phyloP scores from a whole-genome alignment of 2,329 filamentous ascomycete genomes.

The Fusarium cyanostomum region DNA sequence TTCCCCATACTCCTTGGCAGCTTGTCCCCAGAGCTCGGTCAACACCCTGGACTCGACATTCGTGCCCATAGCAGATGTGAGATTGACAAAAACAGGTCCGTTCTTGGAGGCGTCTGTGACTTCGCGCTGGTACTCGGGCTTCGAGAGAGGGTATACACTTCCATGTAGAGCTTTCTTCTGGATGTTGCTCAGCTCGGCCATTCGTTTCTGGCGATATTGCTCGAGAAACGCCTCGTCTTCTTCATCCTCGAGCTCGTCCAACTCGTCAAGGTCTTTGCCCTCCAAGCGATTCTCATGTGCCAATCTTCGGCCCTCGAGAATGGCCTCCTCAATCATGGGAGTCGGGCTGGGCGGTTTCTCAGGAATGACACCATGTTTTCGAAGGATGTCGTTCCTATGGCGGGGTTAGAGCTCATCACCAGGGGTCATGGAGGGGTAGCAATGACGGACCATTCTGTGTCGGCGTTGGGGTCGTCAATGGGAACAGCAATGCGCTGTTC shows the following conservation, averaged over 20 bases:
- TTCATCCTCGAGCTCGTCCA: conserved; percentile 92
- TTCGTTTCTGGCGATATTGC: conserved; percentile 85
- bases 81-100: conserved; percentile 76
- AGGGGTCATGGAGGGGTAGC: conserved; percentile 36
- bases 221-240: conserved; percentile 95
- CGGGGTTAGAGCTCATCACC: conserved; percentile 39
- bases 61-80: conserved; percentile 79
- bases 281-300: conserved; percentile 94
- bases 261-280: conserved; percentile 92
- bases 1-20: conserved; percentile 87
- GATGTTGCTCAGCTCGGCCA: conserved; percentile 81
- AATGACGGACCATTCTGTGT: conserved; percentile 87
- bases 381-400: conserved; percentile 93
- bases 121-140: conserved; percentile 90
- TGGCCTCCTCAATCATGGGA: conserved; percentile 93
- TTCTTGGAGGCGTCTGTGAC: conserved; percentile 89
- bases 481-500: conserved; percentile 80
- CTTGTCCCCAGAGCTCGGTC: conserved; percentile 84
- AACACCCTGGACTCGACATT: conserved; percentile 88
- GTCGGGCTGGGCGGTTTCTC: conserved; percentile 96
- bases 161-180: conserved; percentile 84
- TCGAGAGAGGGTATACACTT: conserved; percentile 91
- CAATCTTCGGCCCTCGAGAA: conserved; percentile 81
- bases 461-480: conserved; percentile 93
- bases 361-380: conserved; percentile 96